These are phyloP conservation scores for Leccinum longicurvipes DNA, from an alignment of 768 basidiomycete genomes.

Conservation along the genomic window DNA sequence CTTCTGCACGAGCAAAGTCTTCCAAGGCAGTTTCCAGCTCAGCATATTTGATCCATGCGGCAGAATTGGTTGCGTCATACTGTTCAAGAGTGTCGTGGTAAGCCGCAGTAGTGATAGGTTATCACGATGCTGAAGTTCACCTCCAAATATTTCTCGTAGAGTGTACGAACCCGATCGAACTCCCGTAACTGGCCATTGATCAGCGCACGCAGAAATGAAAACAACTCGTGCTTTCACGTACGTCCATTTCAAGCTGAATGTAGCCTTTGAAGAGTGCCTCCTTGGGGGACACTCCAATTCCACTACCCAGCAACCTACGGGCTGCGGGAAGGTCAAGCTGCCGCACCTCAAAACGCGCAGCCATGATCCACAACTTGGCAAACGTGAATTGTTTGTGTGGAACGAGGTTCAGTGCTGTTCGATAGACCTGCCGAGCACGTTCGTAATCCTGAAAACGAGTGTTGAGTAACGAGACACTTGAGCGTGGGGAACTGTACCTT, in stretches of 20 bases:
- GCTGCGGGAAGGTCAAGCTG: conserved; percentile 78
- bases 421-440: conserved; percentile 88
- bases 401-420: conserved; percentile 82
- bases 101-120: not conserved
- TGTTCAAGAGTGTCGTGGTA: conserved; percentile 20
- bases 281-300: conserved; percentile 95
- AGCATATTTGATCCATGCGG: conserved; percentile 96
- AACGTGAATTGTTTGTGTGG: conserved; percentile 98
- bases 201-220: conserved; percentile 3
- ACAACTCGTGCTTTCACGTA: conserved; percentile 32
- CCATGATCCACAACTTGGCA: conserved; percentile 93
- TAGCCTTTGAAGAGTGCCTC: conserved; percentile 95
- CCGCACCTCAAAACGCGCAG: conserved; percentile 89
- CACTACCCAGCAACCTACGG: conserved; percentile 83
- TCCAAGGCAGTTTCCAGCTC: conserved; percentile 86
- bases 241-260: conserved; percentile 89
- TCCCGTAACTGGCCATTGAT: conserved; percentile 66
- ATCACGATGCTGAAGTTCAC: conserved; percentile 36
- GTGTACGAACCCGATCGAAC: conserved; percentile 86
- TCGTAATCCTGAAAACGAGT: conserved; percentile 60
- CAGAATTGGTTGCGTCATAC: conserved; percentile 88
- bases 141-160: conserved; percentile 95
- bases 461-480: not conserved
- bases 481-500: conserved; percentile 49
- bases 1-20: conserved; percentile 85